A percentile compares a stretch with the other conserved stretches of the same genome.
These are phyloP conservation scores for Sarocladium strictum DNA, from an alignment of 2,329 filamentous ascomycete genomes.

Conservation along the genomic window DNA sequence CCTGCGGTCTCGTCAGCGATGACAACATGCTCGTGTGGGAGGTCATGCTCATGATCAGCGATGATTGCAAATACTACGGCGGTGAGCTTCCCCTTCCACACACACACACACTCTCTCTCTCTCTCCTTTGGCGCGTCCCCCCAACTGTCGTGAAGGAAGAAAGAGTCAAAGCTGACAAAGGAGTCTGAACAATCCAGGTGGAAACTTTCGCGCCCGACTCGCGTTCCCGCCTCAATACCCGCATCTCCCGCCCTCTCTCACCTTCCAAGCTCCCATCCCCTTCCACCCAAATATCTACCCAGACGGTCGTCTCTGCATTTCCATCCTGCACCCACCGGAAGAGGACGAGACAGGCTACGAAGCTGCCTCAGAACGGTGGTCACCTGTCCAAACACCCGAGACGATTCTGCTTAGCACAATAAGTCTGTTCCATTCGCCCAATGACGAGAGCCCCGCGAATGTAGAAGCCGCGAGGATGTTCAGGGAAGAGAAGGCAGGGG, in stretches of 20 bases:
- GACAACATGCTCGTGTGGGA: conserved; percentile 96
- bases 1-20: conserved; percentile 78
- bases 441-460: conserved; percentile 93
- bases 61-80: conserved; percentile 90
- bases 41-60: conserved; percentile 96
- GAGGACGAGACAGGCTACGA: conserved; percentile 96
- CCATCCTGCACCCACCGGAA: conserved; percentile 90
- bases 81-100: conserved; percentile 53
- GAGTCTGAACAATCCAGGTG: conserved; percentile 50
- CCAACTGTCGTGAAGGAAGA: neutral
- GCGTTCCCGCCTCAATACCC: conserved; percentile 83
- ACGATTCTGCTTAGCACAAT: conserved; percentile 90
- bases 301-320: conserved; percentile 87
- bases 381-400: conserved; percentile 89
- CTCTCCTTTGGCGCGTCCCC: no score
- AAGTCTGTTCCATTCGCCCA: conserved; percentile 85
- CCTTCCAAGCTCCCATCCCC: conserved; percentile 73
- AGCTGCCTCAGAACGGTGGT: conserved; percentile 83
- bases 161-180: conserved; percentile 13
- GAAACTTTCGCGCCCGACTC: conserved; percentile 83
- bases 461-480: conserved; percentile 86
- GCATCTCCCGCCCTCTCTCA: conserved; percentile 79
- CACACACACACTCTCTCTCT: no score
- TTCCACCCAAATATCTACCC: conserved; percentile 96
- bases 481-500: conserved; percentile 65